Percentiles rank a stretch among this genome's conserved stretches.
Evolutionary conservation across 306 rosid genomes (phyloP).

Genomic region (Cucurbita maxima): DNA sequence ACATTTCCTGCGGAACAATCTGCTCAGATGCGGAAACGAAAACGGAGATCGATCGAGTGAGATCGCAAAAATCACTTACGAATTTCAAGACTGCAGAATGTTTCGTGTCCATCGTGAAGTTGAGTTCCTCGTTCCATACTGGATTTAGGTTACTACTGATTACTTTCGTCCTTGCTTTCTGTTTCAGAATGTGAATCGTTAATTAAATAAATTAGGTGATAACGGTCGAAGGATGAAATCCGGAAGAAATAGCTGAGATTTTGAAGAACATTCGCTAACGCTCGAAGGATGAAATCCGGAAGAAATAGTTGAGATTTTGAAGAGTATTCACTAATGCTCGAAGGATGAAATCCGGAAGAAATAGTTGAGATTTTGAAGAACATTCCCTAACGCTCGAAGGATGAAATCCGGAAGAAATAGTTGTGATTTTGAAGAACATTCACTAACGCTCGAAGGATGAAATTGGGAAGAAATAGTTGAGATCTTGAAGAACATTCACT

Average conservation of each 20-base stretch:
- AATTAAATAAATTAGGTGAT: background rate
- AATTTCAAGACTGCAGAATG: conserved; percentile 46
- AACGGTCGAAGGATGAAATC: too few species aligned
- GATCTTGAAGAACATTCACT: conserved; percentile 13
- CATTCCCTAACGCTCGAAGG: background rate
- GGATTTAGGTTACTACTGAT: conserved; percentile 66
- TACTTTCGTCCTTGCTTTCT: conserved; percentile 82
- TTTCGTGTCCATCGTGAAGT: conserved; percentile 39
- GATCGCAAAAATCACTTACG: conserved; percentile 26
- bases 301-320: background rate
- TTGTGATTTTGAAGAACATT: background rate
- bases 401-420: background rate
- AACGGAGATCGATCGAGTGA: background rate
- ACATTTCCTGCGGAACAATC: conserved; percentile 47
- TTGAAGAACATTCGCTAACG: too few species aligned
- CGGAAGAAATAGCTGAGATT: too few species aligned
- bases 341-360: background rate
- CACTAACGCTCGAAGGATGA: conserved; percentile 2
- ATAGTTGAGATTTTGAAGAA: background rate
- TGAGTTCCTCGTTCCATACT: conserved; percentile 30
- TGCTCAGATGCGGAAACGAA: background rate
- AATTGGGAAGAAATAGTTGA: background rate
- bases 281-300: background rate
- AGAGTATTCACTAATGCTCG: too few species aligned
- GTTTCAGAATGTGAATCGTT: conserved; percentile 14